Base-by-base conservation (phyloP, 2,329 filamentous ascomycete species). In the Alternaria brassicae region DNA sequence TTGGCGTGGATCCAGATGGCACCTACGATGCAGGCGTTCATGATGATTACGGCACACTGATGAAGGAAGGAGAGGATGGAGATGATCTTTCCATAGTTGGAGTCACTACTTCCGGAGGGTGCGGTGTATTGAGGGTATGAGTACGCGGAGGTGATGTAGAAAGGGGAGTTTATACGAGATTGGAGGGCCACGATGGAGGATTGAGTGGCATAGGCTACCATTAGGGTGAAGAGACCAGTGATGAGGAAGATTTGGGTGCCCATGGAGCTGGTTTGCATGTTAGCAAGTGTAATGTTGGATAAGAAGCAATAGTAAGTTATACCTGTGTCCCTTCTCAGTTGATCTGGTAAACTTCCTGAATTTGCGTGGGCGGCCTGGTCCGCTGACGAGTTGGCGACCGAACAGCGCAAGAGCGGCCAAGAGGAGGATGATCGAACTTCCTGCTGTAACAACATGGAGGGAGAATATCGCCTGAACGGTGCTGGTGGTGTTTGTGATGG, bases 21-120 rank as follows among this genome's bases (percentile, higher is more conserved):
- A 25, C 65, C 65, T 13, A 83, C 61, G 6, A 67, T 66, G 54
- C 47, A 50, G 3, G 65, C 44, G 27, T 67, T 62, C 4, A 62
- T 48, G 19, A 67, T 21, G 9, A 67, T 67, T n/a, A 53, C 58
- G 21, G 63, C 63, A n/a, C 56, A 54, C 19, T 67, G 65, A 42
- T 67, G 66, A 4, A 60, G 37, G 40, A 66, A 67, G 2, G 65
- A 67, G 0, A 67, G 55, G 28, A 67, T 62, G 8, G 63, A 67
- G 13, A 67, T 64, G 5, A 60, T 55, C 7, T 62, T 60, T 23
- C 52, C 55, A 7, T 67, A 67, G 1, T 19, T 54, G 3, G 36
- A n/a, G 0, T 44, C 47, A 10, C 48, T 44, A 19, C 30, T 28
- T 8, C 48, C 40, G 4, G 45, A 56, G 10, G 62, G 45, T 0